A percentile compares a stretch with the other conserved stretches of the same genome.
phyloP scores from a whole-genome alignment of 176 grass and related monocot species.

The Cenchrus fungigraminus region DNA sequence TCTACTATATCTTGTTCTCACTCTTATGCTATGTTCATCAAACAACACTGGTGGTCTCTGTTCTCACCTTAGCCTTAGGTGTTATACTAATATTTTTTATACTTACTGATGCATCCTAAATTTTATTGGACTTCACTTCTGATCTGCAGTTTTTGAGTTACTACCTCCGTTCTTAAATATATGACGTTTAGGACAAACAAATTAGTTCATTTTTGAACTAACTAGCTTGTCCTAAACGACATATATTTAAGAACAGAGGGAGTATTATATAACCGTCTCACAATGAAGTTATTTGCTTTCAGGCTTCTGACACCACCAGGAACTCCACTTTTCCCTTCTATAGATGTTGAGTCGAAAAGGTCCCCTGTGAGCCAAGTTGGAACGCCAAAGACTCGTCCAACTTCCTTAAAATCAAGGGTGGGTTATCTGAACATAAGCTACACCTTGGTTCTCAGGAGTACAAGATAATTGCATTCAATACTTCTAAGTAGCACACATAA shows the following conservation, averaged over 20 bases:
- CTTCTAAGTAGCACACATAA: neutral
- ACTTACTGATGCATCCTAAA: neutral
- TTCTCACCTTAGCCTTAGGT: neutral
- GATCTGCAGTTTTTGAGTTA: constrained; percentile 1
- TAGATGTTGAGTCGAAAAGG: constrained; percentile 75
- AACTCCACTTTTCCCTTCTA: constrained; percentile 82
- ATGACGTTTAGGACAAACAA: too few species aligned
- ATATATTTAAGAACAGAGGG: too few species aligned
- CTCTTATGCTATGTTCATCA: neutral
- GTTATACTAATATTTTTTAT: constrained; percentile 4
- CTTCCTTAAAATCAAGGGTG: constrained; percentile 91
- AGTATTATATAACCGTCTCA: constrained; percentile 33
- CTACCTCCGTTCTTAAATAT: too few species aligned
- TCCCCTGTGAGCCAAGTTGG: constrained; percentile 67
- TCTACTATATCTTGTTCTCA: constrained; percentile 18
- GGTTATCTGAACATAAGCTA: neutral
- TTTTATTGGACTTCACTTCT: constrained; percentile 24
- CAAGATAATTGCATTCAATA: neutral
- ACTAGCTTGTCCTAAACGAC: too few species aligned
- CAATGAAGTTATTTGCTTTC: constrained; percentile 44
- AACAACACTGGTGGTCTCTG: neutral
- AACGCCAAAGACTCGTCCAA: constrained; percentile 83
- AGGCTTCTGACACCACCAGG: constrained; percentile 98
- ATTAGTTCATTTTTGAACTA: too few species aligned
- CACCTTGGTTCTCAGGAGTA: constrained; percentile 4